These are phyloP conservation scores for Osmanthus fragrans DNA, from an alignment of 257 asterid genomes.

Conservation along the genomic window DNA sequence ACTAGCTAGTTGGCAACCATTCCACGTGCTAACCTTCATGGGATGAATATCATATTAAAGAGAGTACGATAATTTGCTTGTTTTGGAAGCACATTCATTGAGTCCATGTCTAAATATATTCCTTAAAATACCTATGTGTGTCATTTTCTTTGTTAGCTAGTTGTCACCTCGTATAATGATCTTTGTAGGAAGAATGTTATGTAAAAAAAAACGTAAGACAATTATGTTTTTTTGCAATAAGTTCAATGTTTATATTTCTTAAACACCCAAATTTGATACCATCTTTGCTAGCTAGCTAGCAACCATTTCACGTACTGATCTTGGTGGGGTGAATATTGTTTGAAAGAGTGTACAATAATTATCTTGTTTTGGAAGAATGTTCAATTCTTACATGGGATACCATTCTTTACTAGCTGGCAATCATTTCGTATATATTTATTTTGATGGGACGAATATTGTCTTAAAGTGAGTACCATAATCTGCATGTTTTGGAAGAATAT, in stretches of 20 bases:
- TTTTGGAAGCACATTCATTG: background rate
- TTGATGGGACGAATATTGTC: too few species aligned
- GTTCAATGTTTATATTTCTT: background rate
- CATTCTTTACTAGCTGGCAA: too few species aligned
- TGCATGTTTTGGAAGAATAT: too few species aligned
- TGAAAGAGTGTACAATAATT: too few species aligned
- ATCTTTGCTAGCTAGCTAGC: background rate
- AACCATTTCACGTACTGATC: background rate
- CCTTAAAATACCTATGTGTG: background rate
- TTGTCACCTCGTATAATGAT: background rate
- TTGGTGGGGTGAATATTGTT: too few species aligned
- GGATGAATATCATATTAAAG: background rate
- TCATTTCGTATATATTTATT: too few species aligned
- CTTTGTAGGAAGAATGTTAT: too few species aligned
- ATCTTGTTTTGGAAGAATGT: too few species aligned
- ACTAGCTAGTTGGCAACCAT: background rate
- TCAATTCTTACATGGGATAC: too few species aligned
- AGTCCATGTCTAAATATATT: background rate
- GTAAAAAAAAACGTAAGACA: too few species aligned
- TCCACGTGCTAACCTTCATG: background rate
- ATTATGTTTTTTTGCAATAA: too few species aligned
- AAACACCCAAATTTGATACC: background rate
- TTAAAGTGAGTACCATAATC: too few species aligned
- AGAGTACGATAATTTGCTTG: background rate
- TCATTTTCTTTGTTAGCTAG: background rate